Conservation (phyloP, 2,329 filamentous ascomycete genomes). For the Neonectria neomacrospora region DNA sequence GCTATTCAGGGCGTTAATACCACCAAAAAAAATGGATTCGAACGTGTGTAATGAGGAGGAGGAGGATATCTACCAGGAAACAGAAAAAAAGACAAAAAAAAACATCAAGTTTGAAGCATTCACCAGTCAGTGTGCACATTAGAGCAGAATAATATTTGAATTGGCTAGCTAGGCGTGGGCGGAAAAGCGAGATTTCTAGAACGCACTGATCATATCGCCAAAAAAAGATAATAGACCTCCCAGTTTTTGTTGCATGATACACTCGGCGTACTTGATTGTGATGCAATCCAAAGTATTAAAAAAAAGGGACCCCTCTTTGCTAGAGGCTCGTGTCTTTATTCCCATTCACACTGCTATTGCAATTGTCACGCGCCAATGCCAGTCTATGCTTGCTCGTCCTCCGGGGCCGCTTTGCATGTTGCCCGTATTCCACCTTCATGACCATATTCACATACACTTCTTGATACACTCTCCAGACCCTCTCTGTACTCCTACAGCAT, state of each 20-base stretch:
- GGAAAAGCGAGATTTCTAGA: constrained; percentile 16
- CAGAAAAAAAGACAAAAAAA: constrained; percentile 2
- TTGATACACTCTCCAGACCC: constrained; percentile 30
- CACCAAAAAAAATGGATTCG: not conserved
- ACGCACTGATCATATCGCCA: constrained; percentile 16
- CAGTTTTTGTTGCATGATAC: not conserved
- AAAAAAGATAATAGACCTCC: constrained; percentile 9
- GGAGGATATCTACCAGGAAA: constrained; percentile 2
- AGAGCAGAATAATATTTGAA: constrained; percentile 8
- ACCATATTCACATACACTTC: constrained; percentile 31
- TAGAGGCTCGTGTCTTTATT: constrained; percentile 24
- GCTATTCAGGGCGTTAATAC: constrained; percentile 2
- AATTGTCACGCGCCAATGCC: constrained; percentile 26
- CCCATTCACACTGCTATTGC: constrained; percentile 18
- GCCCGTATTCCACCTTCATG: constrained; percentile 21
- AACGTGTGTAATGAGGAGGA: constrained; percentile 21
- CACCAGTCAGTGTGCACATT: constrained; percentile 14
- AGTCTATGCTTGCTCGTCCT: constrained; percentile 34
- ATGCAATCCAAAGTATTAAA: constrained; percentile 13
- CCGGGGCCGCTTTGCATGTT: constrained; percentile 14
- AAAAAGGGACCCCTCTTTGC: constrained; percentile 24
- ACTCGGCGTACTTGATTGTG: constrained; percentile 1
- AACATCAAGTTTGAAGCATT: constrained; percentile 1
- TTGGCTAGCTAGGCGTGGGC: not conserved
- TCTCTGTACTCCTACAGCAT: constrained; percentile 31